Conservation (phyloP, 2,329 filamentous ascomycete species). For the Elsinoe necatrix region DNA sequence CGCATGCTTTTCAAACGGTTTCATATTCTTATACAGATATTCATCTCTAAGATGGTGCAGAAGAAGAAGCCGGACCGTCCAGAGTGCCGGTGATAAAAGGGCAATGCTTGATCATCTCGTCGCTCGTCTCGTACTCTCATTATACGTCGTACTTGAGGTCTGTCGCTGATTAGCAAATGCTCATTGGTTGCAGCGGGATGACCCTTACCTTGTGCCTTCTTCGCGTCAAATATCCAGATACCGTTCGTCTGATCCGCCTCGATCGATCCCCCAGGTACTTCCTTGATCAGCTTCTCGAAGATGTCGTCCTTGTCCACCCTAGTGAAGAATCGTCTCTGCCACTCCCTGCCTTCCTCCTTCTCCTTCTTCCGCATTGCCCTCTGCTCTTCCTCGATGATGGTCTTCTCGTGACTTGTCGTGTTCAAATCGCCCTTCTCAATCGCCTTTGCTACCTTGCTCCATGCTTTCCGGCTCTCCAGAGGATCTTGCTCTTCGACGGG, state of each 20-base stretch:
- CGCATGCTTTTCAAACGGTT: no score
- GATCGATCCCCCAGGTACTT: slow-evolving; percentile 36
- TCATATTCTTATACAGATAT: background rate
- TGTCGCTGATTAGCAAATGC: background rate
- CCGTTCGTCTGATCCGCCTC: slow-evolving; percentile 61
- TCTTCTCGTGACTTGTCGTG: slow-evolving; percentile 66
- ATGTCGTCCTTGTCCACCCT: slow-evolving; percentile 32
- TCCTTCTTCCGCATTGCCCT: slow-evolving; percentile 67
- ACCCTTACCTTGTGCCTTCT: slow-evolving; percentile 34
- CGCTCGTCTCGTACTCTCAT: background rate
- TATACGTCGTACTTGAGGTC: slow-evolving; percentile 1
- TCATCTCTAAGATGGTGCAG: background rate
- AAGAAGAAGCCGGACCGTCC: background rate
- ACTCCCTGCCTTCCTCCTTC: slow-evolving; percentile 62
- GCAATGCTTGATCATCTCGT: background rate
- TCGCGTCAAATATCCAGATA: slow-evolving; percentile 59
- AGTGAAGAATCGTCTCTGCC: slow-evolving; percentile 78
- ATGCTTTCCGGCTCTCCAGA: slow-evolving; percentile 79
- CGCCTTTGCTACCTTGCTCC: slow-evolving; percentile 73
- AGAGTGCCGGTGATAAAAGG: background rate
- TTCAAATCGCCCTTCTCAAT: slow-evolving; percentile 82
- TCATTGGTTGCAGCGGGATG: background rate
- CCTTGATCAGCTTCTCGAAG: slow-evolving; percentile 41
- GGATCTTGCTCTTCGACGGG: slow-evolving; percentile 73
- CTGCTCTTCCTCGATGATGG: slow-evolving; percentile 83